Evolutionary conservation across 192 early-diverging fungal species (phyloP).

Genomic region (Coemansia reversa): DNA sequence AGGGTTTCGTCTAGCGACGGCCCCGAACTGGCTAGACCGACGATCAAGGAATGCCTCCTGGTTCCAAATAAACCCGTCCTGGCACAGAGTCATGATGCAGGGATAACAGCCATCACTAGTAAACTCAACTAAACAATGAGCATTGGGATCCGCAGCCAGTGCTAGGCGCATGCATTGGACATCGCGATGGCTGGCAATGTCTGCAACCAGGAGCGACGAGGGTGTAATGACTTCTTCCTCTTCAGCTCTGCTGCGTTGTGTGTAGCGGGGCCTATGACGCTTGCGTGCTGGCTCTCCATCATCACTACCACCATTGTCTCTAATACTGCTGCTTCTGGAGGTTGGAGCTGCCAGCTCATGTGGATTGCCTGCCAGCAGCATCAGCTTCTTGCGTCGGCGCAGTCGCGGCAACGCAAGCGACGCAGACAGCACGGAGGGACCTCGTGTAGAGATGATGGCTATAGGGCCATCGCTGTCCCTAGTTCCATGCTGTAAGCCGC

Average conservation of each 20-base stretch:
- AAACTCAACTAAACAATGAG: slow-evolving; percentile 38
- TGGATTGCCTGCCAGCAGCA: slow-evolving; percentile 25
- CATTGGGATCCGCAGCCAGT: slow-evolving; percentile 21
- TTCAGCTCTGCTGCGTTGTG: not conserved
- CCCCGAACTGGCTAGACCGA: slow-evolving; percentile 18
- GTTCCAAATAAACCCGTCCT: slow-evolving; percentile 51
- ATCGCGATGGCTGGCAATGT: slow-evolving; percentile 14
- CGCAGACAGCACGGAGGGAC: slow-evolving; percentile 34
- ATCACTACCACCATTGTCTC: not conserved
- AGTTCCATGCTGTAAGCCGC: not conserved
- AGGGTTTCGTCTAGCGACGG: slow-evolving; percentile 34
- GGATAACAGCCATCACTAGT: slow-evolving; percentile 4
- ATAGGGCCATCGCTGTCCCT: slow-evolving; percentile 7
- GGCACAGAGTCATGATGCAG: slow-evolving; percentile 37
- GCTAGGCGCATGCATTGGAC: slow-evolving; percentile 18
- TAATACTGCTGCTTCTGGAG: not conserved
- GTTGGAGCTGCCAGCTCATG: not conserved
- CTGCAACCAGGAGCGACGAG: slow-evolving; percentile 24
- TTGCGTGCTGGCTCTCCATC: not conserved
- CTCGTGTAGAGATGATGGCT: slow-evolving; percentile 36
- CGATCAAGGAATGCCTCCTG: slow-evolving; percentile 27
- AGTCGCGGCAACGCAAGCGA: slow-evolving; percentile 21
- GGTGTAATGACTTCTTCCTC: not conserved
- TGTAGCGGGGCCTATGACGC: slow-evolving; percentile 5
- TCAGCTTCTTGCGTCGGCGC: slow-evolving; percentile 12